These are phyloP conservation scores for Microcos paniculata DNA, from an alignment of 345 rosid species.

Conservation along the genomic window DNA sequence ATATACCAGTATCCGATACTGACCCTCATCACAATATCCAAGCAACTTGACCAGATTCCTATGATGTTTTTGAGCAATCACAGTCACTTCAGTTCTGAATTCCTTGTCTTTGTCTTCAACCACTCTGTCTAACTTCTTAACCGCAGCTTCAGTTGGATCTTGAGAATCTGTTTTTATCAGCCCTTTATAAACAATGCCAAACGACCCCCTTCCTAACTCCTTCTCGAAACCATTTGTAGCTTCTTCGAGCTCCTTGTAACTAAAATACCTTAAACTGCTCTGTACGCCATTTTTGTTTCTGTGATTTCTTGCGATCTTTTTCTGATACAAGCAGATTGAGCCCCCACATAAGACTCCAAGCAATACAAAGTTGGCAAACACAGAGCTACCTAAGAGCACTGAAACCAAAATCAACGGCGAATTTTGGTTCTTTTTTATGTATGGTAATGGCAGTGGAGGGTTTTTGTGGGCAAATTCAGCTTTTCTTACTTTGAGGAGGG, in stretches of 20 bases:
- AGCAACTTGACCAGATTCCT: slow-evolving; percentile 38
- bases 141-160: slow-evolving; percentile 19
- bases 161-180: neutral
- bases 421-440: neutral
- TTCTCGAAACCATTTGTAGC: slow-evolving; percentile 37
- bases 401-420: neutral
- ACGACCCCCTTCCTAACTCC: slow-evolving; percentile 42
- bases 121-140: slow-evolving; percentile 30
- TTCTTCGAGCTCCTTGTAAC: slow-evolving; percentile 31
- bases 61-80: slow-evolving; percentile 31
- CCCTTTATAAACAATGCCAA: slow-evolving; percentile 45
- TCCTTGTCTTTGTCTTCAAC: slow-evolving; percentile 24
- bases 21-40: slow-evolving; percentile 42
- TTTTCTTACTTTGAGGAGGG: slow-evolving; percentile 28
- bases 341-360: neutral
- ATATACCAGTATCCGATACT: slow-evolving; percentile 29
- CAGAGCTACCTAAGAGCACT: neutral
- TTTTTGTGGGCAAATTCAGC: neutral
- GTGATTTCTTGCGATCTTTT: neutral
- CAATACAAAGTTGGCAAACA: neutral
- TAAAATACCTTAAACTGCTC: slow-evolving; percentile 22
- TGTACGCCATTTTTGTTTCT: slow-evolving; percentile 2
- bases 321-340: neutral
- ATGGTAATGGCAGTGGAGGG: neutral
- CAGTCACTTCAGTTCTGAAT: slow-evolving; percentile 31